Conservation (phyloP, 352 stramenopile species). For the Globisporangium iwayamae region DNA sequence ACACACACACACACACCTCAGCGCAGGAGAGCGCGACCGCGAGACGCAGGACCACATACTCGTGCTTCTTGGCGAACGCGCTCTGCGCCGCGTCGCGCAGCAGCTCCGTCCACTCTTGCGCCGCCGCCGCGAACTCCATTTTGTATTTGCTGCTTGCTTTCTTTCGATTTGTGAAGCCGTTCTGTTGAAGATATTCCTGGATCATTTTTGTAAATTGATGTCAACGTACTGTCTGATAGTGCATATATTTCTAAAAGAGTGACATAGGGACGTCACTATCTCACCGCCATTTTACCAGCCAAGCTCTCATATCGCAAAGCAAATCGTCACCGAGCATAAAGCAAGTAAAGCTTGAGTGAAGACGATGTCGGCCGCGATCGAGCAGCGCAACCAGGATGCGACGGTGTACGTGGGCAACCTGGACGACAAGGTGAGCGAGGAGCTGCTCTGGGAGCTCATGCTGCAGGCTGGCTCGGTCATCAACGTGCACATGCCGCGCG, state of each 20-base stretch:
- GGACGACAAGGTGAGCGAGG: slow-evolving; percentile 93
- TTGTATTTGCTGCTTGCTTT: neutral
- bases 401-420: slow-evolving; percentile 99
- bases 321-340: neutral
- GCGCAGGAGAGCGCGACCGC: slow-evolving; percentile 29
- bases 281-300: too few species aligned
- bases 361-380: slow-evolving; percentile 80
- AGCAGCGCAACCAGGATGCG: slow-evolving; percentile 93
- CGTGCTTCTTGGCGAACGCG: slow-evolving; percentile 25
- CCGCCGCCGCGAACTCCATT: slow-evolving; percentile 26
- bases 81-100: slow-evolving; percentile 22
- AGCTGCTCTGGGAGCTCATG: slow-evolving; percentile 97
- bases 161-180: neutral
- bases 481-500: slow-evolving; percentile 98
- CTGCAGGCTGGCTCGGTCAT: slow-evolving; percentile 93
- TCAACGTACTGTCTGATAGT: neutral
- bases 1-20: neutral
- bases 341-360: neutral
- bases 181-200: neutral
- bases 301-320: neutral
- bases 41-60: slow-evolving; percentile 27
- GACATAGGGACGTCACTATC: neutral
- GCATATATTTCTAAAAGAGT: neutral
- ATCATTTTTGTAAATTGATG: neutral
- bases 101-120: slow-evolving; percentile 42